These are phyloP conservation scores for Centaurea solstitialis DNA, from an alignment of 129 eudicot species.

Conservation along the genomic window DNA sequence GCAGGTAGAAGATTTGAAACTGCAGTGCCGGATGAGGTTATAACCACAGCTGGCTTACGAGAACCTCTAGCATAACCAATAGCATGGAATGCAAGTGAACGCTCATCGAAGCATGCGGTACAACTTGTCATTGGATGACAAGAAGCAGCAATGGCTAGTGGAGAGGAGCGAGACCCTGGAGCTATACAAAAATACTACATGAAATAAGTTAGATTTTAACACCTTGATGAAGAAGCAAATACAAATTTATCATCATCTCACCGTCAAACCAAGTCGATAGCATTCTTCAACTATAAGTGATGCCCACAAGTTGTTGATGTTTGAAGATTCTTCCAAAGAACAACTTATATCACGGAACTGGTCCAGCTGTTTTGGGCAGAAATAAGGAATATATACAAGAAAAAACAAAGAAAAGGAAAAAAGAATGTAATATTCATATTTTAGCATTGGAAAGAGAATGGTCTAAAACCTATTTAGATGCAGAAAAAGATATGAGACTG, in stretches of 20 bases:
- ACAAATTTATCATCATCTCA: constrained; percentile 35
- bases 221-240: constrained; percentile 1
- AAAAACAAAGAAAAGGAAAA: too few species aligned
- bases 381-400: neutral
- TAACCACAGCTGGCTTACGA: constrained; percentile 78
- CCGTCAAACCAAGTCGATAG: constrained; percentile 93
- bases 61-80: constrained; percentile 93
- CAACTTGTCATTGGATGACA: constrained; percentile 79
- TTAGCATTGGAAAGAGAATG: neutral
- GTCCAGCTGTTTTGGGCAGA: constrained; percentile 32
- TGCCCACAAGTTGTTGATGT: constrained; percentile 94
- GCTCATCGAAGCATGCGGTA: constrained; percentile 79
- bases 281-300: constrained; percentile 94
- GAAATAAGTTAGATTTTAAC: constrained; percentile 38
- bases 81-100: constrained; percentile 96
- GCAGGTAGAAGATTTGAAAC: constrained; percentile 97
- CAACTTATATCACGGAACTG: constrained; percentile 24
- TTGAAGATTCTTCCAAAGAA: constrained; percentile 45
- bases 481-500: neutral
- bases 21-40: constrained; percentile 98
- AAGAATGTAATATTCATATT: neutral
- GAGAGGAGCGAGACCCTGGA: constrained; percentile 99
- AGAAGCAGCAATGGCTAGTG: constrained; percentile 92
- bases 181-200: constrained; percentile 94
- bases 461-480: neutral